Evolutionary conservation across 2,329 filamentous ascomycete genomes (phyloP).

Genomic region (Pestalotiopsis sp.): DNA sequence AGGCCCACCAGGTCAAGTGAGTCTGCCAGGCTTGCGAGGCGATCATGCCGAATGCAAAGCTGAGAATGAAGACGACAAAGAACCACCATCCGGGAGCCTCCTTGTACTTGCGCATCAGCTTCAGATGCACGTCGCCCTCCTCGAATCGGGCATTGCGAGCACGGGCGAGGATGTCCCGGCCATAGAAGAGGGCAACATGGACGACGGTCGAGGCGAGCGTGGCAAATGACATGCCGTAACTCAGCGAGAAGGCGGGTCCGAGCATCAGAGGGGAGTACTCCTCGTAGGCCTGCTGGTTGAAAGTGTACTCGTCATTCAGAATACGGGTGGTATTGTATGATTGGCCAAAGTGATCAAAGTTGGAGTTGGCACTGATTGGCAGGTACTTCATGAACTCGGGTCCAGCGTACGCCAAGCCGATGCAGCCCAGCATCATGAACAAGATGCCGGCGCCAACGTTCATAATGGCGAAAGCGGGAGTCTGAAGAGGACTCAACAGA

Average conservation of each 20-base stretch:
- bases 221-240: slow-evolving; percentile 62
- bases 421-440: slow-evolving; percentile 45
- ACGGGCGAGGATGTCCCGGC: slow-evolving; percentile 48
- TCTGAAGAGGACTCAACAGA: slow-evolving; percentile 50
- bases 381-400: slow-evolving; percentile 48
- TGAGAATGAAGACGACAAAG: slow-evolving; percentile 43
- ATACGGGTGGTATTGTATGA: slow-evolving; percentile 50
- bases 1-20: slow-evolving; percentile 47
- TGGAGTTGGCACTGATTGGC: slow-evolving; percentile 48
- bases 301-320: slow-evolving; percentile 42
- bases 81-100: slow-evolving; percentile 64
- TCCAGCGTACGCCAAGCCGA: slow-evolving; percentile 49
- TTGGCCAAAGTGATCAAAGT: slow-evolving; percentile 53
- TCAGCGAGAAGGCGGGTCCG: slow-evolving; percentile 56
- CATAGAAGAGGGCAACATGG: slow-evolving; percentile 55
- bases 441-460: slow-evolving; percentile 58
- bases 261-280: slow-evolving; percentile 52
- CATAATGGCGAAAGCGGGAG: slow-evolving; percentile 58
- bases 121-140: slow-evolving; percentile 53
- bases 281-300: slow-evolving; percentile 47
- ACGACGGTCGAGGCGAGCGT: slow-evolving; percentile 55
- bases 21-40: slow-evolving; percentile 39
- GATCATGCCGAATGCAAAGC: slow-evolving; percentile 51
- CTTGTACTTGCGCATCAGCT: slow-evolving; percentile 60
- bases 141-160: slow-evolving; percentile 36